phyloP scores from a whole-genome alignment of 257 asterid species.

The Rubia yunnanensis region DNA sequence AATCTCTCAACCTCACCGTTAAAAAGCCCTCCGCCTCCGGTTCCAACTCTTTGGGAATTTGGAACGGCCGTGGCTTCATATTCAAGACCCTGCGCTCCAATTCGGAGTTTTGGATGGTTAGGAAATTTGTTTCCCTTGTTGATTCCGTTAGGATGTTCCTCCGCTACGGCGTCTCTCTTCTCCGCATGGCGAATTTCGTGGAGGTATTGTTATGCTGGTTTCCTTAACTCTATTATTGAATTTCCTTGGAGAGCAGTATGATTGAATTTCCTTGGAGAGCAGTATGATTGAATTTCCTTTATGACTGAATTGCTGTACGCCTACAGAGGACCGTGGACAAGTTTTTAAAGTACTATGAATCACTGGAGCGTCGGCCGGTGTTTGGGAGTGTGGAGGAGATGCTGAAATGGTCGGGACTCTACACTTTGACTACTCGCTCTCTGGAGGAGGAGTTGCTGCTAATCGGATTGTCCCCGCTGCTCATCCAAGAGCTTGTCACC shows the following conservation, averaged over 20 bases:
- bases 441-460: constrained; percentile 53
- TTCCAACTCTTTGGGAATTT: constrained; percentile 56
- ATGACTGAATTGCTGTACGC: constrained; percentile 2
- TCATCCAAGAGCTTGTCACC: constrained; percentile 76
- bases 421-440: constrained; percentile 48
- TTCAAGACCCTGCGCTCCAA: constrained; percentile 50
- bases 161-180: constrained; percentile 71
- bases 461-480: constrained; percentile 47
- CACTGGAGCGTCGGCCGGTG: constrained; percentile 61
- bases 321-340: constrained; percentile 39
- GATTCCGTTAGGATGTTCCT: constrained; percentile 44
- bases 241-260: background rate
- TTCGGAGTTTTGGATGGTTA: constrained; percentile 39
- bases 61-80: constrained; percentile 65
- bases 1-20: constrained; percentile 35
- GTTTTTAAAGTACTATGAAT: constrained; percentile 64
- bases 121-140: constrained; percentile 44
- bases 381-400: constrained; percentile 72
- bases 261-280: background rate
- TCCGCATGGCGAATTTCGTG: constrained; percentile 57
- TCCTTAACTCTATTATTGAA: background rate
- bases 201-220: constrained; percentile 36
- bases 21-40: constrained; percentile 27
- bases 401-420: constrained; percentile 93
- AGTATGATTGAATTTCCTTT: background rate